These are phyloP conservation scores for Kewa caespitosa DNA, from an alignment of 179 eudicot species.

Conservation along the genomic window DNA sequence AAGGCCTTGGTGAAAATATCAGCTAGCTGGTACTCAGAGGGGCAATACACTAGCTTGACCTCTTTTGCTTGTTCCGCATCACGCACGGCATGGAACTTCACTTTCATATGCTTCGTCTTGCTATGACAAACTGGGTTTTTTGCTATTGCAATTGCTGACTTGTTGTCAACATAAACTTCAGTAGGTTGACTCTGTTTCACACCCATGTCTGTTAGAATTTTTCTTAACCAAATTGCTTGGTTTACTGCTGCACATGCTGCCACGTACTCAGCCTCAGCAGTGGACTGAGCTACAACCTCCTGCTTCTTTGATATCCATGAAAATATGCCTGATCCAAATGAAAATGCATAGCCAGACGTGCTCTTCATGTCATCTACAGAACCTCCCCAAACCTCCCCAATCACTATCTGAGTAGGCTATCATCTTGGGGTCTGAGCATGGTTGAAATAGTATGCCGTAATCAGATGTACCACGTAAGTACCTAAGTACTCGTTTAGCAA, in stretches of 20 bases:
- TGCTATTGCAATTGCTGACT: no score
- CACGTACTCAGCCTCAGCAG: background rate
- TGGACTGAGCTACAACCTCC: background rate
- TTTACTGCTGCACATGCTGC: background rate
- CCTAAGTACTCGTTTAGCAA: background rate
- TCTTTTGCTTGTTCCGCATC: no score
- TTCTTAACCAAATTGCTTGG: background rate
- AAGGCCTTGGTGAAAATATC: no score
- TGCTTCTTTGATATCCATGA: background rate
- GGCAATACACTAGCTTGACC: no score
- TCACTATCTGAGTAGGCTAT: background rate
- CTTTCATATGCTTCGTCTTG: no score
- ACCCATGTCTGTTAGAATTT: background rate
- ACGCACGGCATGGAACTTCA: no score
- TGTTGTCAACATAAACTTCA: no score
- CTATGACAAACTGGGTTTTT: no score
- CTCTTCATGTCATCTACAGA: background rate
- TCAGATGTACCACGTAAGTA: background rate
- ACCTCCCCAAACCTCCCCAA: conserved; percentile 17
- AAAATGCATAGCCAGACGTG: background rate
- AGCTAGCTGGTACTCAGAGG: no score
- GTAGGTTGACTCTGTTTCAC: no score
- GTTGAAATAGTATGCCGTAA: background rate
- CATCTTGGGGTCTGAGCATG: background rate
- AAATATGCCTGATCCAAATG: background rate